Percentiles rank a stretch among this genome's conserved stretches.
phyloP scores from a whole-genome alignment of 2,329 filamentous ascomycete species.

The Coleophoma cylindrospora region DNA sequence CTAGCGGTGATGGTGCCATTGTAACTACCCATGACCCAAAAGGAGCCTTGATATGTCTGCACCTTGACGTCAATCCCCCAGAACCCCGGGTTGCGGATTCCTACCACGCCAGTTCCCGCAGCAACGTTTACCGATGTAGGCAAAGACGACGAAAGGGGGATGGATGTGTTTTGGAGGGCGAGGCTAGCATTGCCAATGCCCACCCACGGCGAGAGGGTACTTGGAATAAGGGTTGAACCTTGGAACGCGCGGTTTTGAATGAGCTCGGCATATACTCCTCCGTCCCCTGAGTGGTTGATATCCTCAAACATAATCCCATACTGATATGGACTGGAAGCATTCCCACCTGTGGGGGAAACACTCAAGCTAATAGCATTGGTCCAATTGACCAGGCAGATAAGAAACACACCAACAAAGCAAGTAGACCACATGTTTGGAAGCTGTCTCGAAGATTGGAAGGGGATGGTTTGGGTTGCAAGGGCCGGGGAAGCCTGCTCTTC shows the following conservation, averaged over 20 bases:
- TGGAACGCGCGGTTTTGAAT: constrained; percentile 70
- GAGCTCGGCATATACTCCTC: constrained; percentile 56
- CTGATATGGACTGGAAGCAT: constrained; percentile 18
- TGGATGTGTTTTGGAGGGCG: constrained; percentile 25
- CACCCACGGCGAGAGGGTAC: constrained; percentile 33
- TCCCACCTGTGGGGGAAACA: constrained; percentile 21
- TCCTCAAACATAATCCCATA: constrained; percentile 27
- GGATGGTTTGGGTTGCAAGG: too few relatives aligned
- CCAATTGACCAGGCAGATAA: constrained; percentile 9
- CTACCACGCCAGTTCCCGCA: constrained; percentile 31
- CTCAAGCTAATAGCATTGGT: constrained; percentile 18
- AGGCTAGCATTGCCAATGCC: constrained; percentile 15
- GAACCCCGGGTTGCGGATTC: constrained; percentile 48
- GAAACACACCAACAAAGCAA: neutral
- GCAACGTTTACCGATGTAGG: constrained; percentile 20
- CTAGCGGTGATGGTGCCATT: constrained; percentile 24
- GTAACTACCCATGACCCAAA: constrained; percentile 18
- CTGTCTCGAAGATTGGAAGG: too few relatives aligned
- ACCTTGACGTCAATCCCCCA: constrained; percentile 43
- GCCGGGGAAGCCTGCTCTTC: too few relatives aligned
- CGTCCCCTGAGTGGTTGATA: constrained; percentile 25
- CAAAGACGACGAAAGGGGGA: constrained; percentile 18
- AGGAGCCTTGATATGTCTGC: constrained; percentile 22
- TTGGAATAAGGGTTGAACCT: constrained; percentile 37
- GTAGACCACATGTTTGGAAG: too few relatives aligned